Conservation (phyloP, 805 yeast species). For the Metschnikowia anglica region DNA sequence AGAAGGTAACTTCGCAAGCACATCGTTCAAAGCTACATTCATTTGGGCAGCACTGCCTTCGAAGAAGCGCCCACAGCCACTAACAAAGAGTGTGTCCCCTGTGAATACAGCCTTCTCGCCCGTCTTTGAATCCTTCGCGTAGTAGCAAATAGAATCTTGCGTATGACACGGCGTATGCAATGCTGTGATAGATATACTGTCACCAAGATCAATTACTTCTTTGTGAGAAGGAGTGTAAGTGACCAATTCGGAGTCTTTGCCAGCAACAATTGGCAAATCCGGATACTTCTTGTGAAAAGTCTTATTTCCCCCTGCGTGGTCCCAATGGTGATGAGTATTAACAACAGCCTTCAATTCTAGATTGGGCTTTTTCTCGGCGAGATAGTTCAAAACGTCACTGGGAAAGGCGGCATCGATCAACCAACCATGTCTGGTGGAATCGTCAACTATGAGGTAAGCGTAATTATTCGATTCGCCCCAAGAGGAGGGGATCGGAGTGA, state of each 20-base stretch:
- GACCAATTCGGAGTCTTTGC: constrained; percentile 75
- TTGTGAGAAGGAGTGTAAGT: constrained; percentile 66
- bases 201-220: constrained; percentile 63
- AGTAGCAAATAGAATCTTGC: constrained; percentile 91
- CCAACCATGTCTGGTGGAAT: constrained; percentile 66
- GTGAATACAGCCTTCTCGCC: constrained; percentile 78
- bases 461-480: constrained; percentile 95
- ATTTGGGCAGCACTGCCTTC: constrained; percentile 86
- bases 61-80: constrained; percentile 96
- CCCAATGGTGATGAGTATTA: constrained; percentile 95
- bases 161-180: constrained; percentile 98
- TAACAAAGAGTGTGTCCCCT: constrained; percentile 91
- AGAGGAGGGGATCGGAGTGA: constrained; percentile 82
- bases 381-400: constrained; percentile 49
- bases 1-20: constrained; percentile 60
- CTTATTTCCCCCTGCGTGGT: constrained; percentile 87
- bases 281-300: constrained; percentile 42
- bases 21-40: constrained; percentile 63
- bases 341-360: constrained; percentile 71
- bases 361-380: constrained; percentile 40
- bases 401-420: constrained; percentile 93
- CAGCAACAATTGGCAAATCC: constrained; percentile 72
- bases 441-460: constrained; percentile 75
- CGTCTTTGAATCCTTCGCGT: constrained; percentile 60
- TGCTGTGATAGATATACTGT: constrained; percentile 64